Conservation (phyloP, 495 filamentous ascomycete species). For the Massariosphaeria phaeospora region DNA sequence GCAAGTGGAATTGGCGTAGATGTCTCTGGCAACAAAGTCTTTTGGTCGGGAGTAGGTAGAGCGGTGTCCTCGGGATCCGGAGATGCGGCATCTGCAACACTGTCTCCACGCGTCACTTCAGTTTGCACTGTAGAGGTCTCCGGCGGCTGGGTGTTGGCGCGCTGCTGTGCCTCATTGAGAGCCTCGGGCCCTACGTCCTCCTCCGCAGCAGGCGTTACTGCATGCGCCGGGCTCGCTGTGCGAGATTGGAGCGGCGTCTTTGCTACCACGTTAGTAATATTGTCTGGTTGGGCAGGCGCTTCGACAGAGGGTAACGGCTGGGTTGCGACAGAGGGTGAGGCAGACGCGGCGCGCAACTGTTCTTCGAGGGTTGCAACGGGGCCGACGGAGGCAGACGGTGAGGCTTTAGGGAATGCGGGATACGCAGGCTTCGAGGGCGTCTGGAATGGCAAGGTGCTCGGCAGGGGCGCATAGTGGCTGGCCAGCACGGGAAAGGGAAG, state of each 20-base stretch:
- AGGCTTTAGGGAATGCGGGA: background rate
- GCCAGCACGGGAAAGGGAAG: conserved; percentile 48
- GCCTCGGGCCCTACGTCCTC: conserved; percentile 2
- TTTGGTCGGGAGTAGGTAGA: conserved; percentile 26
- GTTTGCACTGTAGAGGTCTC: background rate
- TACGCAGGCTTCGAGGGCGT: conserved; percentile 16
- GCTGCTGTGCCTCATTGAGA: conserved; percentile 4
- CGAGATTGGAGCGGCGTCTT: background rate
- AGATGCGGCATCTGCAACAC: conserved; percentile 10
- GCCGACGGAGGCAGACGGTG: conserved; percentile 10
- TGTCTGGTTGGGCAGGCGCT: background rate
- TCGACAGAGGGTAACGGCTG: conserved; percentile 7
- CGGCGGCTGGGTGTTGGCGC: background rate
- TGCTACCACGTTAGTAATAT: no score
- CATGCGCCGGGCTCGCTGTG: background rate
- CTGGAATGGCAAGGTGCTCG: conserved; percentile 18
- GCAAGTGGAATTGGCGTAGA: conserved; percentile 11
- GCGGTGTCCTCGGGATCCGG: conserved; percentile 23
- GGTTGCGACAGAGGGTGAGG: conserved; percentile 23
- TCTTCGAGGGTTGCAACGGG: conserved; percentile 11
- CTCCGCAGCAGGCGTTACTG: background rate
- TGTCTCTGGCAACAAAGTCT: conserved; percentile 18
- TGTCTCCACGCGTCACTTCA: background rate
- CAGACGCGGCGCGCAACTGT: conserved; percentile 25
- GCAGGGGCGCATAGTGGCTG: conserved; percentile 12